Base-by-base conservation (phyloP, 2,329 filamentous ascomycete species). In the Fusarium tupiense region DNA sequence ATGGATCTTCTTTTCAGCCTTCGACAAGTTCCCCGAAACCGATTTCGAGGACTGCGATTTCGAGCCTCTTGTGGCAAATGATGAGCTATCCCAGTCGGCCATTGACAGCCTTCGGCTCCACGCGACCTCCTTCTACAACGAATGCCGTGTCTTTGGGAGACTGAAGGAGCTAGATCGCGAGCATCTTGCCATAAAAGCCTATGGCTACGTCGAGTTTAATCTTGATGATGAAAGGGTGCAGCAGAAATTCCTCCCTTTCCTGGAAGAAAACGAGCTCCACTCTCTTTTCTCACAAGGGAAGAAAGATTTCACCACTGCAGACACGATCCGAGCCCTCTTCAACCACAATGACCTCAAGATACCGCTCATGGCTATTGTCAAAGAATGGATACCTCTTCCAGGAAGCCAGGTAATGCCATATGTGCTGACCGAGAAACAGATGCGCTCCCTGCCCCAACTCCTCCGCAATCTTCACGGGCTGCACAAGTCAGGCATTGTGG, bases 61-160 rank as follows among this genome's bases (percentile, higher is more conserved):
- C 22, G 40, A 43, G 41, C 41, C 41, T 11, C 8, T 11, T 7
- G 41, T 11, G 9, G 8, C 22, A 43, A 24, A 24, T n/a, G 22
- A 24, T 17, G n/a, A 43, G 11, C 8, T 43, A 5, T 43, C 33
- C 33, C 33, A 33, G 31, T 33, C 33, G 33, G 14, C 33, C 4
- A 33, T 33, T 14, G 33, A 14, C 14, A 33, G 33, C 2, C 33
- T 33, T 6, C 33, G 33, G 5, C 24, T 61, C 10, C 37, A 73
- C 5, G 24, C 70, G 0, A 43, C 70, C 3, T 56, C 70, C 0
- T 73, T 73, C 41, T 20, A 62, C 26, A 54, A 29, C 17, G 71
- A 74, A 29, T 73, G 71, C 14, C 61, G 71, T 17, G 71, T 41
- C 16, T 74, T 67, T 33, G 66, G 71, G 2, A 12, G 71, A 1